Base-by-base conservation (phyloP, 768 basidiomycete species). In the Hebeloma cylindrosporum region DNA sequence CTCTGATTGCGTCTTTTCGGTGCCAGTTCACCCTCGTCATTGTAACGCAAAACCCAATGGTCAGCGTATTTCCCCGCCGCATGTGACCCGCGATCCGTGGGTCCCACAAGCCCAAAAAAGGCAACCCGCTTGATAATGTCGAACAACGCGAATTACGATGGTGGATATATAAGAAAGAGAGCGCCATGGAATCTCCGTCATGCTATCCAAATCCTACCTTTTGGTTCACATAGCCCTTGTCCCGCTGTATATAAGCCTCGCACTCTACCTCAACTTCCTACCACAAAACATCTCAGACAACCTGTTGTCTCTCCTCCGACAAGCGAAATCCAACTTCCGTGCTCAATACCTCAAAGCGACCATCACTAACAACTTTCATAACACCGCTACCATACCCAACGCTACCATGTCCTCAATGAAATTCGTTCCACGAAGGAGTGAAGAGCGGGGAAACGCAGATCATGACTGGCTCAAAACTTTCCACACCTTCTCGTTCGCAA, bases 401-500 rank as follows among this genome's bases (percentile, higher is more conserved):
- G 34, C 49, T 23, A 51, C 51, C 22, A 60, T 64, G 58, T 47
- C 52, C n/a, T 41, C 61, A 28, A 60, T 72, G 52, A 68, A 69
- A 36, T 71, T 84, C 40, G 37, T 69, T 34, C 72, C 75, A 11
- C 77, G 88, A 43, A 72, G 63, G 37, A 88, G 80, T 50, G 60
- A 81, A 35, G 77, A 82, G 16, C 74, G 88, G 14, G 88, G 86
- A 2, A 67, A 85, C 36, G 85, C 84, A 5, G 79, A 93, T 58
- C 88, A 90, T 53, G 85, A 78, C 18, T 93, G 90, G 90, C 70
- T 93, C 41, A 92, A 91, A 72, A 83, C 87, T 0, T 88, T 88
- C 72, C 84, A 92, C 54, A 87, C 89, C 0, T 93, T 93, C 60
- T 78, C 85, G 1, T 89, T 89, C 54, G 79, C 85, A 0, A 63